Evolutionary conservation across 1,284 basidiomycete genomes (phyloP).

Genomic region (Leucoagaricus sp.): DNA sequence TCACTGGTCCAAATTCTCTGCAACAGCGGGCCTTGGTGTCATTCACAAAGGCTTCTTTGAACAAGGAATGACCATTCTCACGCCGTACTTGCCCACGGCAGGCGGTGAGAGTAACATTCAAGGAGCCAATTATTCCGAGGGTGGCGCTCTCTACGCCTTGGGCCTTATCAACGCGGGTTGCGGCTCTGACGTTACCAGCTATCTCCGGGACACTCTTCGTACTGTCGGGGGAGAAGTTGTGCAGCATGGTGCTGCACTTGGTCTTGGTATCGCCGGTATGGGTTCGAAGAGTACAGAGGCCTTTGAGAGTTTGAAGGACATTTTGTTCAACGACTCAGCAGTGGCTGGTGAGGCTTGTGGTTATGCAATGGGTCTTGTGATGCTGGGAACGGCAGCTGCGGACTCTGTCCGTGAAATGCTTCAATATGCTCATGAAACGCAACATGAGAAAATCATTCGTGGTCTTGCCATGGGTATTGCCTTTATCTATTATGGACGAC

Average conservation of each 20-base stretch:
- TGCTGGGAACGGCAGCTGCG: slow-evolving; percentile 86
- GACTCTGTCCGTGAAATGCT: slow-evolving; percentile 91
- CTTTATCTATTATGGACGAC: slow-evolving; percentile 88
- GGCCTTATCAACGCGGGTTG: slow-evolving; percentile 92
- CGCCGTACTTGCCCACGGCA: slow-evolving; percentile 88
- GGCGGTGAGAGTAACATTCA: slow-evolving; percentile 71
- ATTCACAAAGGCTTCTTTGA: slow-evolving; percentile 96
- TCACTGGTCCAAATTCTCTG: slow-evolving; percentile 98
- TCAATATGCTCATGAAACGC: slow-evolving; percentile 91
- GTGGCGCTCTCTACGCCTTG: slow-evolving; percentile 91
- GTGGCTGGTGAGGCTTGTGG: slow-evolving; percentile 93
- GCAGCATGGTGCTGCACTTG: slow-evolving; percentile 94
- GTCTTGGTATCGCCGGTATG: slow-evolving; percentile 91
- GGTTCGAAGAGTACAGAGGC: slow-evolving; percentile 86
- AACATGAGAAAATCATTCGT: slow-evolving; percentile 98
- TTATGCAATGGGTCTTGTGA: slow-evolving; percentile 94
- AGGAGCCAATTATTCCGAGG: slow-evolving; percentile 86
- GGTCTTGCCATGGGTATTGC: slow-evolving; percentile 90
- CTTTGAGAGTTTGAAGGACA: slow-evolving; percentile 88
- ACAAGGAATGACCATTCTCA: slow-evolving; percentile 88
- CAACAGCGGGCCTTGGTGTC: slow-evolving; percentile 92
- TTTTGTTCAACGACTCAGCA: slow-evolving; percentile 90
- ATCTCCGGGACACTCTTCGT: slow-evolving; percentile 78
- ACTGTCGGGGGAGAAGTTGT: slow-evolving; percentile 79
- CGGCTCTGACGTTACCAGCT: slow-evolving; percentile 74